Evolutionary conservation across 495 filamentous ascomycete genomes (phyloP), one percentile per base, ranked within the genome.

Genomic region (Penicillium coffeae): DNA sequence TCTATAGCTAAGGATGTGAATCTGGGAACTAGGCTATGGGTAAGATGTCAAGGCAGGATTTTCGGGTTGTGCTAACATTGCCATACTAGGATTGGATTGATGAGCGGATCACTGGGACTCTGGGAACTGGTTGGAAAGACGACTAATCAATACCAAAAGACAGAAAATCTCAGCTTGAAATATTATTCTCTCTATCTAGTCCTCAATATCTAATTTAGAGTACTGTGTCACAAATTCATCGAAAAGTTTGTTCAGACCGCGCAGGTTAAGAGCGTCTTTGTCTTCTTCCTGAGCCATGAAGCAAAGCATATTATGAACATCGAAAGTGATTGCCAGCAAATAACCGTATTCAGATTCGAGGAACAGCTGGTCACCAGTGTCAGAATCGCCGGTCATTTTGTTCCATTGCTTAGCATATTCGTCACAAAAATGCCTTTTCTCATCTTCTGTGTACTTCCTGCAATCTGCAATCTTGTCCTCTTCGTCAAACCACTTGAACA

Each of bases 401-500:
- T 66, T 64, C 63, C 63, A 66, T 27, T 57, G 40, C 16, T 9
- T 41, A 25, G 58, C 54, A 56, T 66, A 66, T 19, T 54, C 61
- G 2, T 62, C 55, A 14, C 60, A 66, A 32, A 66, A 66, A 20
- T 64, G 58, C 25, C 47, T 64, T 55, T 57, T 66, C 44, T 66
- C 63, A 16, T 66, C 59, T 20, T 56, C 61, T 0, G 58, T 56
- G 21, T 66, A 66, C 33, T 48, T 47, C 39, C 61, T 49, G 48
- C 63, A 66, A 10, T 48, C 35, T 1, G 58, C 63, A 12, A 64
- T 63, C 40, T 46, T 64, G 50, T 30, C 58, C 42, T 64, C 61
- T 18, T 62, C 48, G 16, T 64, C 61, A 50, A 64, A 64, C 63
- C 63, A 66, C 20, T 60, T 56, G 53, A 66, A 66, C 55, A 64